Evolutionary conservation across 176 grass and related monocot species (phyloP), one percentile per base, ranked within the genome.

Genomic region (Bothriochloa decipiens): DNA sequence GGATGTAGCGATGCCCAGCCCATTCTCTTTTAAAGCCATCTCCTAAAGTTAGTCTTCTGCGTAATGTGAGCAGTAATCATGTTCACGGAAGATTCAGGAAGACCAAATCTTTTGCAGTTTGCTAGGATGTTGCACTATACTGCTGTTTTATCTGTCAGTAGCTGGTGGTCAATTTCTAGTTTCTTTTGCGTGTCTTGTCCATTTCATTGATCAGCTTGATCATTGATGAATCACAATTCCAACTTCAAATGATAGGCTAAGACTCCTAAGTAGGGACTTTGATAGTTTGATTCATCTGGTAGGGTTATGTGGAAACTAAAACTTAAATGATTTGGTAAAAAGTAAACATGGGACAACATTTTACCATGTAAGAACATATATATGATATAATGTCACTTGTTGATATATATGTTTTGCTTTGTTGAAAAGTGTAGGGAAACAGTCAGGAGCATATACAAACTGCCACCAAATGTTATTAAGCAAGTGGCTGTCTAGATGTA

Each of bases 21-120:
- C 33, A 67, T 67, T 79, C 45, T 72, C 55, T 65, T 14, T 60
- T 41, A 58, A 73, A 42, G 17, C 1, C 26, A 78, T 83, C 65
- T 79, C 50, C 27, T 47, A 77, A 81, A 74, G 33, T 36, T 79
- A 72, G 12, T 78, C 57, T 73, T 78, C 75, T 83, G 47, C 7
- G 14, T 72, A 57, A 57, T 47, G 79, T 80, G 46, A 83, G 68
- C 75, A 88, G 65, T 79, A 55, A 83, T 12, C 17, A 68, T 76
- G 18, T 84, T 43, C 72, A 76, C 49, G 0, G 16, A 76, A 72
- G 39, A 78, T 83, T 78, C 22, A 28, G 71, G 14, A 76, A 46
- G 41, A 55, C 42, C 41, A 72, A 60, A 23, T 78, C 46, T 74
- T 77, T 46, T n/a, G n/a, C n/a, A n/a, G n/a, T n/a, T n/a, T 76